Conservation (phyloP, 169 alveolate species). For the Cryptosporidium muris region DNA sequence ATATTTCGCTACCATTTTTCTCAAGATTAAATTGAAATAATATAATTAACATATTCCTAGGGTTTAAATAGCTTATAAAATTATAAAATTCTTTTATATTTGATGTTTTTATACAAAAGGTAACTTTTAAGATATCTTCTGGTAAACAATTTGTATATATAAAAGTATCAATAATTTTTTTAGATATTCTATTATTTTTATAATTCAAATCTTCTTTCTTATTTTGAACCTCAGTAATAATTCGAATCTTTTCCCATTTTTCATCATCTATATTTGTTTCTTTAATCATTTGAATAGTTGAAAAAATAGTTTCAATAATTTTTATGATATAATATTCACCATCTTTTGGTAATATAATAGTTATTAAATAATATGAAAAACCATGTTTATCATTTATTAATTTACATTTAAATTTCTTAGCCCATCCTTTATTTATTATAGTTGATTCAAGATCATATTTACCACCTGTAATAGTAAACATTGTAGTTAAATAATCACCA, state of each 20-base stretch:
- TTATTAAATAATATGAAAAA: slow-evolving; percentile 3
- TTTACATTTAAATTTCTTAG: too few relatives aligned
- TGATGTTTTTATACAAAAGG: background rate
- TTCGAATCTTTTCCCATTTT: background rate
- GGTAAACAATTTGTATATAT: slow-evolving; percentile 22
- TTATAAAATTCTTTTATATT: background rate
- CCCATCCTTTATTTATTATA: too few relatives aligned
- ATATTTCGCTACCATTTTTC: too few relatives aligned
- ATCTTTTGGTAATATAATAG: background rate
- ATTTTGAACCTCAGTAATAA: slow-evolving; percentile 3
- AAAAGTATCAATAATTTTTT: slow-evolving; percentile 4
- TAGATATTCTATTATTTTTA: slow-evolving; percentile 8
- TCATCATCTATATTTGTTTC: slow-evolving; percentile 6
- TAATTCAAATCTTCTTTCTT: slow-evolving; percentile 5
- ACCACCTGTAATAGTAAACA: too few relatives aligned
- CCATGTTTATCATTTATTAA: background rate
- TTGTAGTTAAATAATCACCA: background rate
- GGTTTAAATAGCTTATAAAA: slow-evolving; percentile 4
- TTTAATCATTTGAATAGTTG: slow-evolving; percentile 4
- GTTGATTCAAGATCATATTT: too few relatives aligned
- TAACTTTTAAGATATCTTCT: background rate
- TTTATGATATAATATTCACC: slow-evolving; percentile 5
- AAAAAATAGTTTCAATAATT: slow-evolving; percentile 1
- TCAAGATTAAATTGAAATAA: too few relatives aligned
- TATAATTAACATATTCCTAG: slow-evolving; percentile 2